Evolutionary conservation across 1,139 yeast genomes (phyloP), one percentile per base, ranked within the genome.

Genomic region (Yamadazyma atlantica): DNA sequence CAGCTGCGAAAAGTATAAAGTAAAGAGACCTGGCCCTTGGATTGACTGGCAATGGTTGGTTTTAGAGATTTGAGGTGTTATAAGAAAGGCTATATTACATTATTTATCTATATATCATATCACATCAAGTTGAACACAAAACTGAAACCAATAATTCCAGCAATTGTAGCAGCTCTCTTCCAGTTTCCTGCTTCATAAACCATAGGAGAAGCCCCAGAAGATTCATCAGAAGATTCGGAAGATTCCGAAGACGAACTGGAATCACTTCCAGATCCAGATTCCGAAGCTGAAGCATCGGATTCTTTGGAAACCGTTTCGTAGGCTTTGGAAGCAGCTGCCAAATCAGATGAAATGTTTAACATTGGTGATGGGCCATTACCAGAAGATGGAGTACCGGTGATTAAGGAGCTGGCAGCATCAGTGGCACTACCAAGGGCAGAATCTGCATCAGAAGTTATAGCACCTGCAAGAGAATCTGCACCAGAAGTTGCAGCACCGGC

Each of bases 151-250:
- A 70, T 58, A 38, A 70, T 39, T 38, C 66, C 68, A 33, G 64
- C 67, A 31, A 70, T 58, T 16, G 63, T 64, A 36, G 58, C 57
- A 26, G 70, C 61, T 53, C 56, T 65, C 57, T 70, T 70, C 75
- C 73, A 69, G 39, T 65, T 57, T 25, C 64, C 60, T 23, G 55
- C 29, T 18, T 57, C 58, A 22, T 51, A 38, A 29, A 47, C 40
- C 9, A 42, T 19, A 19, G 22, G 22, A 6, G 22, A 41, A 32
- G 55, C 58, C 35, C 50, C 54, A 39, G 51, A 19, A 19, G 22
- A 19, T 19, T 19, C 38, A 27, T 35, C 48, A 28, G 48, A 35
- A 26, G 50, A 40, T 34, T 40, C 41, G 16, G 50, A 38, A 26
- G 46, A 31, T 24, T 34, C 18, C 14, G n/a, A 5, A 45, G 36